phyloP scores from a whole-genome alignment of 1,284 basidiomycete species.

The Sporisorium exsertum region DNA sequence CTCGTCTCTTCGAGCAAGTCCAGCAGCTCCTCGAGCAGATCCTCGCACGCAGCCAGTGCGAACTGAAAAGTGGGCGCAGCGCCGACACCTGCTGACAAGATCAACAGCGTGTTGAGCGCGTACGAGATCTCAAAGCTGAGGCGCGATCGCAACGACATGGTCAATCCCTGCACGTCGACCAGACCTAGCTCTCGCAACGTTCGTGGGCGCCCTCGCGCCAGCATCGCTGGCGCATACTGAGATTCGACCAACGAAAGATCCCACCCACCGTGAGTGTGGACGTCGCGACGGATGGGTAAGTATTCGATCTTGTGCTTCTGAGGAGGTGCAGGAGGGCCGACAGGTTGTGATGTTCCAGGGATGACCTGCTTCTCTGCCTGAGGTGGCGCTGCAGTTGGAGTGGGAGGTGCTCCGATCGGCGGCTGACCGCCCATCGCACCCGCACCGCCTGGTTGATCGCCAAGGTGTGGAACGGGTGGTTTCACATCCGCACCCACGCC shows the following conservation, averaged over 20 bases:
- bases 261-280: constrained; percentile 85
- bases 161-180: constrained; percentile 88
- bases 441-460: constrained; percentile 15
- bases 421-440: constrained; percentile 14
- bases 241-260: constrained; percentile 80
- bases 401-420: constrained; percentile 6
- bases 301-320: constrained; percentile 89
- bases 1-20: constrained; percentile 86
- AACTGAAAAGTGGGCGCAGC: constrained; percentile 76
- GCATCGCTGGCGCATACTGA: constrained; percentile 74
- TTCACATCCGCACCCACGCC: constrained; percentile 28
- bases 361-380: constrained; percentile 35
- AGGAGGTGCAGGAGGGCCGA: constrained; percentile 37
- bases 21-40: constrained; percentile 86
- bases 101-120: constrained; percentile 86
- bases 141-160: constrained; percentile 88
- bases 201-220: constrained; percentile 73
- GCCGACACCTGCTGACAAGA: constrained; percentile 77
- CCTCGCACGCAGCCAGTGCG: constrained; percentile 79
- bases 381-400: constrained; percentile 5
- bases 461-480: constrained; percentile 29
- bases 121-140: constrained; percentile 87
- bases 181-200: constrained; percentile 82
- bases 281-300: constrained; percentile 80
- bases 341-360: constrained; percentile 41